Base-by-base conservation (phyloP, 129 eudicot genomes). In the Chrysanthemum lavandulifolium region DNA sequence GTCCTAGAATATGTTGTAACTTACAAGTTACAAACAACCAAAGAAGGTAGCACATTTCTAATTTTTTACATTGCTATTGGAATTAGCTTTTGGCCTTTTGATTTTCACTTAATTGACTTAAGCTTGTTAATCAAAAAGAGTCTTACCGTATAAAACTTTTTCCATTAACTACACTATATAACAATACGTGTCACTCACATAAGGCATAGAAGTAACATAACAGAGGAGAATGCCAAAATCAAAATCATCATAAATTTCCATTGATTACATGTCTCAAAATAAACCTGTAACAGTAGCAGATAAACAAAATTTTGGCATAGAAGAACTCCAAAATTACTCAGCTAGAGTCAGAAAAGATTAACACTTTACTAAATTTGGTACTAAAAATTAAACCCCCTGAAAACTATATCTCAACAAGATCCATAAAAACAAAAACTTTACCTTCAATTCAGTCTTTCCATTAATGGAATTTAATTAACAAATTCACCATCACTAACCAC, bases 401-500 rank as follows among this genome's bases (percentile, higher is more conserved):
- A 14, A 52, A 36, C 65, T 45, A 61, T 61, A 48, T 55, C 47
- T 47, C 43, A 33, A 49, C 36, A 27, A 61, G 45, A 49, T 14
- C 27, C 69, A 69, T 6, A 61, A 67, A 81, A 65, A 40, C 13
- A 25, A 58, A 23, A 57, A 48, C 51, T 66, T 76, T 78, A 69
- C 74, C 78, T 68, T 63, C 21, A 65, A 73, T 62, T 36, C 2
- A 10, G 54, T 21, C 18, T 49, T 57, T 53, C 76, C 62, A 78
- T 56, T 80, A 62, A 76, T 73, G 76, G 63, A 27, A 2, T 72
- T 77, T 72, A 50, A 81, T 77, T 72, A 50, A 81, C 81, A 71
- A 84, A 71, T 68, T 83, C 83, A 74, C 84, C 88, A 84, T 87
- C 91, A 81, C 91, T 87, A 85, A 89, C 86, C 40, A 78, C 88